Percentiles rank a stretch among this genome's conserved stretches.
These are phyloP conservation scores for Cutaneotrichosporon cyanovorans DNA, from an alignment of 1,284 basidiomycete genomes.

Conservation along the genomic window DNA sequence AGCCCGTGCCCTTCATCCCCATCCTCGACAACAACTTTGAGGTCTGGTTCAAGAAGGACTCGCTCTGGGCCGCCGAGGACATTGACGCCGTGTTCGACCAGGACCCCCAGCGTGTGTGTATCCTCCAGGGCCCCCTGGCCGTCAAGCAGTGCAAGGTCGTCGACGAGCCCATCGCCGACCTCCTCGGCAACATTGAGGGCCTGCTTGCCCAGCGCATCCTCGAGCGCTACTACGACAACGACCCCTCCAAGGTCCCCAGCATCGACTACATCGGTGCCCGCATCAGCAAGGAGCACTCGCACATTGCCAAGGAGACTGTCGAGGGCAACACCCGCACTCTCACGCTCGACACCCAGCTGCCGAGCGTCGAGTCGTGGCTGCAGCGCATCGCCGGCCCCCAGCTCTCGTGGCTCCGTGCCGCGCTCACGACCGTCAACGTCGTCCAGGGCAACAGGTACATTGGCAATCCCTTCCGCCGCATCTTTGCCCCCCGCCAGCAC, in stretches of 20 bases:
- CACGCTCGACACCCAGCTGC: constrained; percentile 54
- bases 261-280: constrained; percentile 75
- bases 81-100: constrained; percentile 98
- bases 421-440: constrained; percentile 71
- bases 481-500: constrained; percentile 70
- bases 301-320: constrained; percentile 51
- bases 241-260: constrained; percentile 68
- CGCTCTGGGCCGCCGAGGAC: constrained; percentile 95
- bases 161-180: constrained; percentile 86
- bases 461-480: constrained; percentile 80
- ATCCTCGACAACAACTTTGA: constrained; percentile 87
- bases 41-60: constrained; percentile 99
- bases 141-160: constrained; percentile 78
- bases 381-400: constrained; percentile 71
- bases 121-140: constrained; percentile 93
- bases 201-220: constrained; percentile 72
- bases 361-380: constrained; percentile 67
- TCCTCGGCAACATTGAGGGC: constrained; percentile 79
- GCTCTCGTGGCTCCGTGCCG: constrained; percentile 79
- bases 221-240: constrained; percentile 71
- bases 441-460: constrained; percentile 77
- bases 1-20: constrained; percentile 98
- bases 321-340: constrained; percentile 54
- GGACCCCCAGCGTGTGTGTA: constrained; percentile 94
- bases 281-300: constrained; percentile 46